phyloP scores from a whole-genome alignment of 192 early-diverging fungal species.

The Funneliformis geosporum region DNA sequence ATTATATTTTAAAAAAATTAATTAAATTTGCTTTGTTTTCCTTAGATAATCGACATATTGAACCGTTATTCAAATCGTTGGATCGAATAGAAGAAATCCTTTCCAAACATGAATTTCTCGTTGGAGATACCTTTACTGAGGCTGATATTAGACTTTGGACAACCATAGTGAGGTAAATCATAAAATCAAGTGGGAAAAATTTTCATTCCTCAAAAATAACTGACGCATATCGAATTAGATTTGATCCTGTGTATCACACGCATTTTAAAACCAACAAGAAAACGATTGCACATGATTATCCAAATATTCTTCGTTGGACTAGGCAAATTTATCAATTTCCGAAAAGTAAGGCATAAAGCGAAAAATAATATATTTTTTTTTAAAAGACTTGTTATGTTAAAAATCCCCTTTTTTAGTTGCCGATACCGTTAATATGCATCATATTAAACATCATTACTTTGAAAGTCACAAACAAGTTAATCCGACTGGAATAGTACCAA shows the following conservation, averaged over 20 bases:
- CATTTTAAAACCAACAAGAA: constrained; percentile 96
- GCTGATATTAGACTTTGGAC: constrained; percentile 95
- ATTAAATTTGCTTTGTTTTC: background rate
- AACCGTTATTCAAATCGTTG: constrained; percentile 73
- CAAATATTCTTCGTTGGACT: constrained; percentile 83
- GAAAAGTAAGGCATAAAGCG: constrained; percentile 33
- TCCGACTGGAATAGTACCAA: constrained; percentile 79
- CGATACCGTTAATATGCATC: constrained; percentile 90
- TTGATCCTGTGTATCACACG: constrained; percentile 91
- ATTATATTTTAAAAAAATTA: background rate
- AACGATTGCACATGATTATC: constrained; percentile 85
- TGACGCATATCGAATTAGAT: constrained; percentile 51
- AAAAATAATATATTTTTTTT: too few relatives aligned
- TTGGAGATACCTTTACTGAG: constrained; percentile 82
- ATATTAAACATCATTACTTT: constrained; percentile 97
- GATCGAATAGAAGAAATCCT: constrained; percentile 85
- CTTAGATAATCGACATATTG: constrained; percentile 74
- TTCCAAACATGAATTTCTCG: constrained; percentile 69
- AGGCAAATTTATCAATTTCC: constrained; percentile 81
- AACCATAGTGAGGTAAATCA: constrained; percentile 68
- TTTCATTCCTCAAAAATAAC: background rate
- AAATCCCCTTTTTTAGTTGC: constrained; percentile 42
- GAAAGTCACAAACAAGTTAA: constrained; percentile 91
- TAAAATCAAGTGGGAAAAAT: background rate
- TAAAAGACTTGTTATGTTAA: background rate